Conservation (phyloP, 768 basidiomycete genomes). For the Suillus placidus region DNA sequence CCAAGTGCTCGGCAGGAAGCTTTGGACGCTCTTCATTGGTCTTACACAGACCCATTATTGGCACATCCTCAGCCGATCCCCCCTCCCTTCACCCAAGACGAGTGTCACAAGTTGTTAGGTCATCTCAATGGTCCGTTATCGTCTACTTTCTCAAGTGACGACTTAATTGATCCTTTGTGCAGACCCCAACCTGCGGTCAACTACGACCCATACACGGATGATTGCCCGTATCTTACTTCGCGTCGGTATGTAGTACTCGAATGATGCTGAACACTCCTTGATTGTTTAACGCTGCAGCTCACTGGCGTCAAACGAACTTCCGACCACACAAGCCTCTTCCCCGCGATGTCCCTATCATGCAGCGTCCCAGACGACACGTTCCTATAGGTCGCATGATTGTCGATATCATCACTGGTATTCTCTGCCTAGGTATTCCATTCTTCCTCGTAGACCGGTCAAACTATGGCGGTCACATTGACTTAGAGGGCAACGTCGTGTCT, state of each 20-base stretch:
- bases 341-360: conserved; percentile 44
- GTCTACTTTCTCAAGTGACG: neutral
- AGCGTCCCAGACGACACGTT: conserved; percentile 27
- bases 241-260: conserved; percentile 51
- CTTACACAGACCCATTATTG: conserved; percentile 77
- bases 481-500: conserved; percentile 53
- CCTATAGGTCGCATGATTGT: conserved; percentile 52
- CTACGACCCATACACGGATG: conserved; percentile 58
- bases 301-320: conserved; percentile 74
- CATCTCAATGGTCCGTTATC: conserved; percentile 45
- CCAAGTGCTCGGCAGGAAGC: conserved; percentile 64
- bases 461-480: conserved; percentile 53
- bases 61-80: conserved; percentile 57
- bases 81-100: conserved; percentile 73
- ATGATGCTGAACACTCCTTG: conserved; percentile 1
- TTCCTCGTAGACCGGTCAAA: conserved; percentile 61
- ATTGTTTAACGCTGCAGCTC: conserved; percentile 35
- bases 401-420: conserved; percentile 60
- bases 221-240: conserved; percentile 70
- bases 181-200: conserved; percentile 27
- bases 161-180: conserved; percentile 4
- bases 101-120: conserved; percentile 73
- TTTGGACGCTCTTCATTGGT: conserved; percentile 77
- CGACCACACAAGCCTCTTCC: conserved; percentile 70
- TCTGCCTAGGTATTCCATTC: conserved; percentile 82